Evolutionary conservation across 2,329 filamentous ascomycete species (phyloP).

Genomic region (Clarireedia hainanense): DNA sequence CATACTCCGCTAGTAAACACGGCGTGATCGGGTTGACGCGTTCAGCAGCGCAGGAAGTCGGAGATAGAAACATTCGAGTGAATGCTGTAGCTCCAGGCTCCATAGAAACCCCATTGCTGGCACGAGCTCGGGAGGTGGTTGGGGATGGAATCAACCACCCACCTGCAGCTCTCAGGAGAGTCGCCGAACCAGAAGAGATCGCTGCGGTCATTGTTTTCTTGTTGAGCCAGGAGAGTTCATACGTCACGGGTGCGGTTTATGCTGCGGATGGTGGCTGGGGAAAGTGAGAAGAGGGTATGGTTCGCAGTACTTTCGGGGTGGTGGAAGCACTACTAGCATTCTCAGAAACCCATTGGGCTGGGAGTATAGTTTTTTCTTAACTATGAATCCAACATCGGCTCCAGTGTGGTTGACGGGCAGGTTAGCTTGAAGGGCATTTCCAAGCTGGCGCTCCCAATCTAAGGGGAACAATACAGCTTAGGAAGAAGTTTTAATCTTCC

Average conservation of each 20-base stretch:
- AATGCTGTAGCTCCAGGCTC: slow-evolving; percentile 30
- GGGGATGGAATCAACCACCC: slow-evolving; percentile 30
- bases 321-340: no score
- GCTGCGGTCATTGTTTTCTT: slow-evolving; percentile 37
- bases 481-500: no score
- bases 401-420: no score
- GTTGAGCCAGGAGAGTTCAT: slow-evolving; percentile 30
- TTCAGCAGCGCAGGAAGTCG: slow-evolving; percentile 20
- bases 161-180: slow-evolving; percentile 31
- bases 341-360: no score
- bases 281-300: slow-evolving; percentile 15
- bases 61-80: slow-evolving; percentile 32
- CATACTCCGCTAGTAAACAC: slow-evolving; percentile 29
- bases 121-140: slow-evolving; percentile 20
- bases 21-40: slow-evolving; percentile 34
- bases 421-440: no score
- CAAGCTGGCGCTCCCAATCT: no score
- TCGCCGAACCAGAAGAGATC: slow-evolving; percentile 40
- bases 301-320: no score
- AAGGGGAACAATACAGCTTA: no score
- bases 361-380: no score
- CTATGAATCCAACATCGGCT: no score
- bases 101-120: slow-evolving; percentile 43
- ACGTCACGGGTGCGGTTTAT: slow-evolving; percentile 24
- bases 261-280: slow-evolving; percentile 24